A percentile compares a stretch with the other conserved stretches of the same genome.
These are phyloP conservation scores for Fusarium tjaetaba DNA, from an alignment of 2,329 filamentous ascomycete genomes.

Conservation along the genomic window DNA sequence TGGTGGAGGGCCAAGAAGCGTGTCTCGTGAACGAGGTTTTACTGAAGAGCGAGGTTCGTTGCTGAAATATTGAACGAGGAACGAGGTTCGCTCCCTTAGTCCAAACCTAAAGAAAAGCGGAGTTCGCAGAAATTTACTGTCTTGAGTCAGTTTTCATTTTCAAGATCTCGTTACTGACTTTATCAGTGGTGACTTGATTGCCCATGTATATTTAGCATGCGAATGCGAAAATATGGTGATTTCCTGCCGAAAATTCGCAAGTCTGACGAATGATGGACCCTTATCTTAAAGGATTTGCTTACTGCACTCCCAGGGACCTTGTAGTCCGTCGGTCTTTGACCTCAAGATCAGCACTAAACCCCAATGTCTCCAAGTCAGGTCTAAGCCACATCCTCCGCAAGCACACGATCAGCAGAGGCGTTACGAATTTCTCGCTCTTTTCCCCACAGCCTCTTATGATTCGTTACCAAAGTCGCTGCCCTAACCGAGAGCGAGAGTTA, in stretches of 20 bases:
- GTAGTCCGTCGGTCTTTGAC: neutral
- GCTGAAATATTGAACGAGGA: neutral
- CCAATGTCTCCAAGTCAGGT: neutral
- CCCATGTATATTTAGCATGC: neutral
- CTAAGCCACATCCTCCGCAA: neutral
- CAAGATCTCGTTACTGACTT: accelerated
- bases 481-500: neutral
- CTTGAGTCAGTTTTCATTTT: neutral
- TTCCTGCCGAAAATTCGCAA: neutral
- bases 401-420: neutral
- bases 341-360: neutral
- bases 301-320: neutral
- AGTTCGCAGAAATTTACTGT: accelerated
- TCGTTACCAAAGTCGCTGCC: neutral
- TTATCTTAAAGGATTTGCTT: neutral
- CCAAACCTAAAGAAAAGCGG: accelerated
- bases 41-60: neutral
- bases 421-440: neutral
- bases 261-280: neutral
- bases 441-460: no score
- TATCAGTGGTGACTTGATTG: no score
- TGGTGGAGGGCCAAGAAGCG: neutral
- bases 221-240: neutral
- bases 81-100: neutral
- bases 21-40: neutral